phyloP scores from a whole-genome alignment of 2,329 filamentous ascomycete genomes.

The Cryoendolithus antarcticus region DNA sequence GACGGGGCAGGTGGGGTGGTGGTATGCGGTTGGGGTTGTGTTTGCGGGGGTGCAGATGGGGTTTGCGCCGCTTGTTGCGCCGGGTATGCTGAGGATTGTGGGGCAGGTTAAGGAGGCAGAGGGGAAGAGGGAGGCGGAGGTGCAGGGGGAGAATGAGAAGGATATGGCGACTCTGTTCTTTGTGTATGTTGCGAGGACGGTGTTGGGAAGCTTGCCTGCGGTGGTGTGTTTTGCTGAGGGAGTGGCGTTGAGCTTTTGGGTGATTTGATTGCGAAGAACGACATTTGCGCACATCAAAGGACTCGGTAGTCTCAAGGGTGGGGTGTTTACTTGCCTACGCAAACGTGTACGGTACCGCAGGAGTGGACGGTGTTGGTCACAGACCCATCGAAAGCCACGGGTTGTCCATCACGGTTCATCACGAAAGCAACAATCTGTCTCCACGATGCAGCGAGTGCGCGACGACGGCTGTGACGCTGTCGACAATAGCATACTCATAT shows the following conservation, averaged over 20 bases:
- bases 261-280: slow-evolving; percentile 6
- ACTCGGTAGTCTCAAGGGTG: too few relatives aligned
- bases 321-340: too few relatives aligned
- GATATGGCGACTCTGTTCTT: slow-evolving; percentile 18
- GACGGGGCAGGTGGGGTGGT: slow-evolving; percentile 14
- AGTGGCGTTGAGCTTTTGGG: slow-evolving; percentile 13
- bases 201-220: slow-evolving; percentile 17
- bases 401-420: too few relatives aligned
- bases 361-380: too few relatives aligned
- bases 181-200: slow-evolving; percentile 15
- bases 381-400: too few relatives aligned
- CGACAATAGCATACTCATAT: too few relatives aligned
- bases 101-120: slow-evolving; percentile 7
- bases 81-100: slow-evolving; percentile 7
- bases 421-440: too few relatives aligned
- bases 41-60: slow-evolving; percentile 16
- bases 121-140: slow-evolving; percentile 8
- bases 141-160: slow-evolving; percentile 9
- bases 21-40: slow-evolving; percentile 17
- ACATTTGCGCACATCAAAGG: too few relatives aligned
- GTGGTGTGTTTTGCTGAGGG: slow-evolving; percentile 21
- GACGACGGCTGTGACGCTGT: too few relatives aligned
- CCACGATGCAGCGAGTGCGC: too few relatives aligned
- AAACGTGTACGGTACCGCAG: too few relatives aligned
- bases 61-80: slow-evolving; percentile 7